Conservation (phyloP, 345 rosid genomes). For the Aquilaria malaccensis region DNA sequence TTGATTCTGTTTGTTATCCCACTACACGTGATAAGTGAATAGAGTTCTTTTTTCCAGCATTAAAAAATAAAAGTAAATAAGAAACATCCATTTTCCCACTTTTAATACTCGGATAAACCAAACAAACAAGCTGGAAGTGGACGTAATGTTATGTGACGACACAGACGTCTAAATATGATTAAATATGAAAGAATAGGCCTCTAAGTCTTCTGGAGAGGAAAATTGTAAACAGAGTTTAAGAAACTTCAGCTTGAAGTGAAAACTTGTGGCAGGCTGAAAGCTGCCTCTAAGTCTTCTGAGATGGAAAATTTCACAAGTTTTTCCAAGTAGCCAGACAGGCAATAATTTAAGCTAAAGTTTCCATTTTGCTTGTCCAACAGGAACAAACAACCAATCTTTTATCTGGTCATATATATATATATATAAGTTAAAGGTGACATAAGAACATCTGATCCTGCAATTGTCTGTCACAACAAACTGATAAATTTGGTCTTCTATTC, state of each 20-base stretch:
- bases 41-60: too few species aligned
- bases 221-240: conserved; percentile 24
- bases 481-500: neutral
- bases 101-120: too few species aligned
- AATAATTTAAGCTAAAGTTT: conserved; percentile 30
- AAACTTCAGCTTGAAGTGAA: conserved; percentile 39
- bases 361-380: conserved; percentile 19
- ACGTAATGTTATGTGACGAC: too few species aligned
- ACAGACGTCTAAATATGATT: too few species aligned
- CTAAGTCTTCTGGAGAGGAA: neutral
- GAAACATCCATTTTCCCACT: too few species aligned
- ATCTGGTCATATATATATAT: conserved; percentile 20
- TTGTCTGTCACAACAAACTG: neutral
- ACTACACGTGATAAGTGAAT: too few species aligned
- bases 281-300: conserved; percentile 26
- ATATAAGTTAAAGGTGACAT: neutral
- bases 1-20: too few species aligned
- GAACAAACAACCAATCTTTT: neutral
- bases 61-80: too few species aligned
- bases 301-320: conserved; percentile 33
- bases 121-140: too few species aligned
- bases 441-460: neutral
- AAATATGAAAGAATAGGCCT: neutral
- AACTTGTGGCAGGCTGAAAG: conserved; percentile 12
- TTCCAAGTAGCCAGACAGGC: conserved; percentile 16